phyloP scores from a whole-genome alignment of 2,329 filamentous ascomycete species.

The Botrytis squamosa region DNA sequence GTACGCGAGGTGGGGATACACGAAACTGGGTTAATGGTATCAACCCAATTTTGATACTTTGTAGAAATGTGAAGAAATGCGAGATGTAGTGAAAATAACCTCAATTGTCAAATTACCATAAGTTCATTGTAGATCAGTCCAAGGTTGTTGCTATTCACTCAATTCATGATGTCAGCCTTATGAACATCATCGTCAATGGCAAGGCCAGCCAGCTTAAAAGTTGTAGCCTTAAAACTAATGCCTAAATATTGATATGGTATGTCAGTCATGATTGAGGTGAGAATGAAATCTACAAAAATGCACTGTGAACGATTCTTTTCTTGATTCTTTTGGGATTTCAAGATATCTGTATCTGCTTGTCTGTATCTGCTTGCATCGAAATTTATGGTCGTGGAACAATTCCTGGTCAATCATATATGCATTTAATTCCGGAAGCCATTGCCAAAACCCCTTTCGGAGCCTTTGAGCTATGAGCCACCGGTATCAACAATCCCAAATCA shows the following conservation, averaged over 20 bases:
- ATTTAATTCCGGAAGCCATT: conserved; percentile 13
- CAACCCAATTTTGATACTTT: not conserved
- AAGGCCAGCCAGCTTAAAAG: conserved; percentile 15
- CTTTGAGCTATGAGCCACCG: not conserved
- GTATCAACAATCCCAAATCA: not conserved
- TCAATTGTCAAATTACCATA: conserved; percentile 12
- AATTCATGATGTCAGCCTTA: conserved; percentile 22
- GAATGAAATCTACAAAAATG: conserved; percentile 10
- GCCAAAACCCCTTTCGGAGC: conserved; percentile 8
- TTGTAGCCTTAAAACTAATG: conserved; percentile 14
- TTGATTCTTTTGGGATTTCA: not conserved
- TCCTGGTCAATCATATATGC: not conserved
- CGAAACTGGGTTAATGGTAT: conserved; percentile 12
- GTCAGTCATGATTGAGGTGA: conserved; percentile 9
- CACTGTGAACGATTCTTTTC: not conserved
- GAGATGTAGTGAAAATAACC: not conserved
- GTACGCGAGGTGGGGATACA: conserved; percentile 22
- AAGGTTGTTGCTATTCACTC: conserved; percentile 9
- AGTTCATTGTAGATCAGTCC: not conserved
- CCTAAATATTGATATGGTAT: conserved; percentile 1
- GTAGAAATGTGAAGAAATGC: not conserved
- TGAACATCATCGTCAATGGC: conserved; percentile 10
- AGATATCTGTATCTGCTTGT: conserved; percentile 3
- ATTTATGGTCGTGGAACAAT: not conserved
- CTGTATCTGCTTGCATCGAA: conserved; percentile 14